phyloP scores from a whole-genome alignment of 2,329 filamentous ascomycete genomes.

The Penicillium hesseltinei region DNA sequence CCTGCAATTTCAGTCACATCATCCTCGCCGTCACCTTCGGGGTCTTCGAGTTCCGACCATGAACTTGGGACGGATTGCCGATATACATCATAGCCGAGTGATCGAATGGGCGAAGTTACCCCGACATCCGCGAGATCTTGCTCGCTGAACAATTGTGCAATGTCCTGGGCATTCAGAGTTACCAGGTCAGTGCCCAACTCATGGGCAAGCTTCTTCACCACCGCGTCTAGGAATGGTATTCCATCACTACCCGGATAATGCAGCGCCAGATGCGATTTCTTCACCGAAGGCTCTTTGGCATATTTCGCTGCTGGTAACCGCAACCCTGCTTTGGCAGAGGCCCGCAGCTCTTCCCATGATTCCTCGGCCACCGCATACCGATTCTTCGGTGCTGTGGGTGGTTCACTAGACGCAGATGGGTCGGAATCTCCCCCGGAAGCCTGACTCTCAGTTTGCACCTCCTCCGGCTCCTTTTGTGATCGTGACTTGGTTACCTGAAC shows the following conservation, averaged over 20 bases:
- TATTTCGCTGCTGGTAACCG: constrained; percentile 41
- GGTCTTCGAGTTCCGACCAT: constrained; percentile 43
- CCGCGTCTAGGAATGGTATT: constrained; percentile 54
- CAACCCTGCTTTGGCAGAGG: constrained; percentile 53
- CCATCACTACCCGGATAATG: constrained; percentile 59
- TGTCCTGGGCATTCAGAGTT: constrained; percentile 47
- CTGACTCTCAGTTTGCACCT: constrained; percentile 7
- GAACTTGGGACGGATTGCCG: constrained; percentile 31
- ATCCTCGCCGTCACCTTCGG: constrained; percentile 49
- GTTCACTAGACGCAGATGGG: constrained; percentile 19
- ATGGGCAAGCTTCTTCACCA: constrained; percentile 64
- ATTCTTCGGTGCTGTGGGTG: constrained; percentile 19
- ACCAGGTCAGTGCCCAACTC: constrained; percentile 51
- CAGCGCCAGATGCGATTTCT: constrained; percentile 58
- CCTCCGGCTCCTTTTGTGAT: constrained; percentile 16
- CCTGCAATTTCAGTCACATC: constrained; percentile 26
- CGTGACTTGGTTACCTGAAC: constrained; percentile 29
- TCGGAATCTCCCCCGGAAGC: constrained; percentile 29
- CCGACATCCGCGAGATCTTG: constrained; percentile 40
- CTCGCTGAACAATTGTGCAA: constrained; percentile 45
- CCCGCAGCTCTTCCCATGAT: constrained; percentile 50
- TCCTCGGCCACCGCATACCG: constrained; percentile 43
- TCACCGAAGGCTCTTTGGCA: constrained; percentile 47
- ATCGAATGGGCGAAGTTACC: constrained; percentile 36
- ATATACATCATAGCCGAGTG: constrained; percentile 58